Evolutionary conservation across 208 protist genomes (phyloP), one percentile per base, ranked within the genome.

Genomic region (Trichomonas vaginalis): DNA sequence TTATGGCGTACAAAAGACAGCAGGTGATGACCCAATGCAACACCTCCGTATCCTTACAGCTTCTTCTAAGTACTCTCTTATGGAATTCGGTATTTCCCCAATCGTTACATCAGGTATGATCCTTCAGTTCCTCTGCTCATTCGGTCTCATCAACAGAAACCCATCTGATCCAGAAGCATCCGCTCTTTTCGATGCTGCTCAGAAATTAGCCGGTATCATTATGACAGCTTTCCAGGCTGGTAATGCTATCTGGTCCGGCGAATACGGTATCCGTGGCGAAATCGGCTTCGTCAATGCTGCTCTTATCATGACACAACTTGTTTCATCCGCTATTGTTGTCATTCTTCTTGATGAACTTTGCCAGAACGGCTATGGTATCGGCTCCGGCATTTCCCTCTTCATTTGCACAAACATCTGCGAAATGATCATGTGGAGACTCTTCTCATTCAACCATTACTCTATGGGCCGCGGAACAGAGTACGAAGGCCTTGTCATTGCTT

Each of bases 321-420:
- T 99, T 96, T 83, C 98, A 83, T 97, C 99, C 46, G 99, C 99
- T 88, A 96, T 99, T 56, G 98, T 99, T 96, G 98, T 99, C 95
- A 80, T 95, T 12, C 97, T 99, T 23, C 97, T 99, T 4, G 99
- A 99, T 97, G 99, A 99, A 97, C 97, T 99, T 1, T 96, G 99
- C 92, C 98, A 99, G 90, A 97, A 97, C 56, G 99, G 99, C 40
- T 99, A 99, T 98, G 99, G 99, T 95, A 98, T 99, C 51, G 99
- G 99, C 95, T 98, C 98, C 56, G 99, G 99, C 96, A 99, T 99
- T 51, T 99, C 99, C 10, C 97, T 99, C 45, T 99, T 99, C 98
- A 99, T 99, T 96, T 98, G 99, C 61, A 99, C 99, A 86, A 99
- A 99, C 97, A 99, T 99, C 95, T 99, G 99, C 97, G 99, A 99